Percentiles rank a stretch among this genome's conserved stretches.
Conservation (phyloP, 495 filamentous ascomycete genomes). For the Chaetomium cochliodes region DNA sequence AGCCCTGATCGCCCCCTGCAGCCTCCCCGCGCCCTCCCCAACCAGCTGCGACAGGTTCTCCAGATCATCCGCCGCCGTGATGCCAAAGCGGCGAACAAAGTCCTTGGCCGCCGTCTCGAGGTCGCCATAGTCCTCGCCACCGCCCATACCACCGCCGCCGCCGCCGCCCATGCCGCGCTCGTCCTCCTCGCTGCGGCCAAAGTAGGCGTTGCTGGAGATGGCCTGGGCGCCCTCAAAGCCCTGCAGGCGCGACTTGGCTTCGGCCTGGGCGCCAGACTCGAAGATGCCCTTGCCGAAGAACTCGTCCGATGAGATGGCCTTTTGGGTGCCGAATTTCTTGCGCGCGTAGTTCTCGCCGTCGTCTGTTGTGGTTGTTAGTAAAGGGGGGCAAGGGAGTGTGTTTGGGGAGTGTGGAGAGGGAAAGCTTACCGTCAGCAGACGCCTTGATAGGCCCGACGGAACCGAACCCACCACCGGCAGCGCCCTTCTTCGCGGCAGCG, state of each 20-base stretch:
- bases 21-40: slow-evolving; percentile 77
- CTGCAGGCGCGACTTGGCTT: slow-evolving; percentile 82
- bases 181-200: slow-evolving; percentile 75
- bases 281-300: slow-evolving; percentile 91
- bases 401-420: neutral
- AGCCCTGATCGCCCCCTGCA: slow-evolving; percentile 85
- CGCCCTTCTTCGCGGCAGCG: slow-evolving; percentile 60
- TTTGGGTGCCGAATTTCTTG: slow-evolving; percentile 80
- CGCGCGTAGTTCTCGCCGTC: slow-evolving; percentile 73
- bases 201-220: slow-evolving; percentile 96
- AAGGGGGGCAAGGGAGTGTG: neutral
- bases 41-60: slow-evolving; percentile 80
- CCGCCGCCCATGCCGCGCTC: slow-evolving; percentile 70
- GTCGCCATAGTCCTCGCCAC: slow-evolving; percentile 81
- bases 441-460: slow-evolving; percentile 70
- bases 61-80: slow-evolving; percentile 91
- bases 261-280: slow-evolving; percentile 74
- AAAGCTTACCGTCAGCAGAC: slow-evolving; percentile 63
- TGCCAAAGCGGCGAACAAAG: slow-evolving; percentile 88
- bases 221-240: slow-evolving; percentile 89
- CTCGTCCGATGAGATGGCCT: slow-evolving; percentile 95
- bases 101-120: slow-evolving; percentile 91
- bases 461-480: slow-evolving; percentile 72
- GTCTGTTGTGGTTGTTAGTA: slow-evolving; percentile 42
- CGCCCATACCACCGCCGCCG: slow-evolving; percentile 45